Conservation (phyloP, 768 basidiomycete species). For the Sporobolomyces phaffii region DNA sequence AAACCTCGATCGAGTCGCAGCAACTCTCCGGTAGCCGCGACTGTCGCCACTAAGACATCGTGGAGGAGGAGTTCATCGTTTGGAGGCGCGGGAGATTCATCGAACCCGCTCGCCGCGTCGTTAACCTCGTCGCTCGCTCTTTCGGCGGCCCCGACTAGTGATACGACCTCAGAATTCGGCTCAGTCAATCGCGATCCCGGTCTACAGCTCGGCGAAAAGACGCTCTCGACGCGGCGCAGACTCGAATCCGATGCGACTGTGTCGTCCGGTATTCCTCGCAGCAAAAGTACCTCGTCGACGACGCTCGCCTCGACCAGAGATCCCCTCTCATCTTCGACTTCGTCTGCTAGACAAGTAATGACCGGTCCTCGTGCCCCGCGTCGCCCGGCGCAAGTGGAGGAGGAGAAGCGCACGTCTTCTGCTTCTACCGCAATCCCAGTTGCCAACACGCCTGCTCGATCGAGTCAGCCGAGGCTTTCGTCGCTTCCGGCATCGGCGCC, state of each 20-base stretch:
- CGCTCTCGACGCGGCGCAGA: constrained; percentile 6
- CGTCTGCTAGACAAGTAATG: neutral
- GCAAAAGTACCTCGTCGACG: constrained; percentile 18
- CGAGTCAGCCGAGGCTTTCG: neutral
- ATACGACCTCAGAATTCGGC: constrained; percentile 23
- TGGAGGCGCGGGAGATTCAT: constrained; percentile 2
- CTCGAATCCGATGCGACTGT: constrained; percentile 25
- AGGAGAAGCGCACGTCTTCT: constrained; percentile 9
- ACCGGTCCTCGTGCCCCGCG: constrained; percentile 8
- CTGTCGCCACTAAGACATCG: neutral
- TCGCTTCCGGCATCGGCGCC: constrained; percentile 16
- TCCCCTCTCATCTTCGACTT: neutral
- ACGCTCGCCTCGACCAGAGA: neutral
- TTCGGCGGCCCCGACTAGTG: neutral
- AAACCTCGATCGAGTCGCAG: constrained; percentile 3
- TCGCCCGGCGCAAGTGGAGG: constrained; percentile 4
- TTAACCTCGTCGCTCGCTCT: neutral
- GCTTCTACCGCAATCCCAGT: neutral
- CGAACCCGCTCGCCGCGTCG: constrained; percentile 7
- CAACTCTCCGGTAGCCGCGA: neutral
- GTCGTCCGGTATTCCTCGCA: constrained; percentile 26
- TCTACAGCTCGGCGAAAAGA: constrained; percentile 24
- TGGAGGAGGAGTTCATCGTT: constrained; percentile 10
- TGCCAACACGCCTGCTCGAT: neutral
- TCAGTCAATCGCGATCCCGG: constrained; percentile 20